Conservation (phyloP, 768 basidiomycete species). For the Crassisporium funariophilum region DNA sequence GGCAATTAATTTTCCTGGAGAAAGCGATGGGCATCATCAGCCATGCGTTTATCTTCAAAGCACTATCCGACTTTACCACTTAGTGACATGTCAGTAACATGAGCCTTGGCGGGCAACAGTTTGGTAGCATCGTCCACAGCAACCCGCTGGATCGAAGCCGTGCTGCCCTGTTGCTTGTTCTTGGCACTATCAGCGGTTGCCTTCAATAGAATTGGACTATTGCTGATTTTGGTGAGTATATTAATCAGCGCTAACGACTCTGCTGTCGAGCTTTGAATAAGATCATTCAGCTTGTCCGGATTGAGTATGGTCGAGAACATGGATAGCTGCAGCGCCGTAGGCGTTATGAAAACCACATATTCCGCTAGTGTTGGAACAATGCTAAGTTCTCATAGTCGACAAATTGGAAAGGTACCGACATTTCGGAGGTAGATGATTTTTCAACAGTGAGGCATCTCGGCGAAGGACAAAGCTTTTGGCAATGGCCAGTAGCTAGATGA, state of each 20-base stretch:
- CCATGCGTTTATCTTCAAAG: background rate
- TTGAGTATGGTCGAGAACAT: constrained; percentile 80
- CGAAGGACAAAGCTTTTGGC: constrained; percentile 89
- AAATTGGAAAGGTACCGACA: constrained; percentile 46
- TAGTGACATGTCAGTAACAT: constrained; percentile 70
- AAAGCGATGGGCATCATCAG: constrained; percentile 1
- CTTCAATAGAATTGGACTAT: constrained; percentile 85
- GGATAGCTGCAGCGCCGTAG: constrained; percentile 78
- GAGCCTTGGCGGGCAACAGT: constrained; percentile 59
- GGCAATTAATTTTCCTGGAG: constrained; percentile 71
- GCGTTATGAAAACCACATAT: constrained; percentile 96
- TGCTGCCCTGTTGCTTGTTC: constrained; percentile 35
- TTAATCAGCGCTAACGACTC: constrained; percentile 81
- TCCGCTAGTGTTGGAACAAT: constrained; percentile 60
- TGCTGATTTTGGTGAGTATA: constrained; percentile 87
- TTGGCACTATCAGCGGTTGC: constrained; percentile 70
- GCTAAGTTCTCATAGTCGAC: background rate
- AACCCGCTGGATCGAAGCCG: constrained; percentile 40
- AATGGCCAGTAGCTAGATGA: constrained; percentile 62
- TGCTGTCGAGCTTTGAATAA: constrained; percentile 71
- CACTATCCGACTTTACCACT: constrained; percentile 60
- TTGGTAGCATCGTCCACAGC: constrained; percentile 61
- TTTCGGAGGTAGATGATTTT: constrained; percentile 89
- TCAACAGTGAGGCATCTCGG: constrained; percentile 80
- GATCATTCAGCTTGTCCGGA: constrained; percentile 65